Conservation (phyloP, 768 basidiomycete genomes). For the Mycena chlorophos region DNA sequence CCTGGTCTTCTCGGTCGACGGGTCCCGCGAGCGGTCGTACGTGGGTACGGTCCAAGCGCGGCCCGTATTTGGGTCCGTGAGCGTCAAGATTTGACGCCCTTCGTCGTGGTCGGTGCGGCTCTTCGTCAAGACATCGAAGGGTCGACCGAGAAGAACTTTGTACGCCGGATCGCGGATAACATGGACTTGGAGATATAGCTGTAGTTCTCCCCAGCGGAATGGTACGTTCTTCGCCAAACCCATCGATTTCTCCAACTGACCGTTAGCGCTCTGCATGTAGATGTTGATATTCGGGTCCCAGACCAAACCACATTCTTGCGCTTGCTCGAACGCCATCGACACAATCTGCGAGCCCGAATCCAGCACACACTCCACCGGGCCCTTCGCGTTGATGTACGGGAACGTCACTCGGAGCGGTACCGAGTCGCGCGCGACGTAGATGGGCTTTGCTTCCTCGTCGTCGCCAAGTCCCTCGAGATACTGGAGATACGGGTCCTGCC, state of each 20-base stretch:
- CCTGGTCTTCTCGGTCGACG: too few species aligned
- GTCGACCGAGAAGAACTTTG: conserved; percentile 29
- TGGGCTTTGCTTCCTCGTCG: background rate
- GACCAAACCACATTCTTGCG: conserved; percentile 10
- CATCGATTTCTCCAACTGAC: conserved; percentile 23
- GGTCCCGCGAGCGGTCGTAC: conserved; percentile 5
- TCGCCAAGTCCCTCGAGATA: conserved; percentile 1
- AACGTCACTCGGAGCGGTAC: conserved; percentile 5
- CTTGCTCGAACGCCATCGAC: conserved; percentile 23
- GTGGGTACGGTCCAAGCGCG: conserved; percentile 7
- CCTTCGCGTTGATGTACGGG: conserved; percentile 16
- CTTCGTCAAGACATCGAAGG: conserved; percentile 30
- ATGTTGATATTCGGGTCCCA: conserved; percentile 25
- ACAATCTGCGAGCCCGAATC: conserved; percentile 33
- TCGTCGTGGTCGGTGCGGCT: conserved; percentile 21
- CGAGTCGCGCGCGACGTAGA: conserved; percentile 7
- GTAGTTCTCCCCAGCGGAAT: conserved; percentile 25
- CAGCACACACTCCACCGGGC: conserved; percentile 23
- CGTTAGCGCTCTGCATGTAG: conserved; percentile 30
- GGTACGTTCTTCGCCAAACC: conserved; percentile 31
- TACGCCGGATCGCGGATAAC: conserved; percentile 28
- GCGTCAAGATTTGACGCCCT: conserved; percentile 24
- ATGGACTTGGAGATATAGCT: conserved; percentile 30
- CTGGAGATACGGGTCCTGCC: background rate
- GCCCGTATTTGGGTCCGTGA: conserved; percentile 28